A percentile compares a stretch with the other conserved stretches of the same genome.
Evolutionary conservation across 305 asterid genomes (phyloP).

Genomic region (Solanum hybrid): DNA sequence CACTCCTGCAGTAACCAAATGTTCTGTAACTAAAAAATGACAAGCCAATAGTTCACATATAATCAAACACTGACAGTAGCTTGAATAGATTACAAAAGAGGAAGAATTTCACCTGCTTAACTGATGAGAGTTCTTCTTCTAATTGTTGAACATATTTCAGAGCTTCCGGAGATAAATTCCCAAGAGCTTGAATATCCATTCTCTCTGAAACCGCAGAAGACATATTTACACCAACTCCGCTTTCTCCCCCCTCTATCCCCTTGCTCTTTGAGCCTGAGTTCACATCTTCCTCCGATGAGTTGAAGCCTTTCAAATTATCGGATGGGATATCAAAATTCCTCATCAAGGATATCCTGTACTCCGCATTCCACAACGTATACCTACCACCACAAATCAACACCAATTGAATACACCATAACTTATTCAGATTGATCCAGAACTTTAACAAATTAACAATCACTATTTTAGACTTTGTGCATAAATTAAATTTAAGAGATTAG

Average conservation of each 20-base stretch:
- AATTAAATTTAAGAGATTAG: neutral
- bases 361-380: slow-evolving; percentile 94
- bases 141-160: slow-evolving; percentile 53
- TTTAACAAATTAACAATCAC: neutral
- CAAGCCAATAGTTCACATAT: neutral
- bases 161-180: slow-evolving; percentile 51
- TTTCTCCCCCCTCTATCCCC: slow-evolving; percentile 23
- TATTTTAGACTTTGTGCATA: neutral
- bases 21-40: neutral
- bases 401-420: neutral
- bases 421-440: neutral
- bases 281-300: slow-evolving; percentile 17
- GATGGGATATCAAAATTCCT: slow-evolving; percentile 60
- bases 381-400: slow-evolving; percentile 21
- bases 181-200: slow-evolving; percentile 21
- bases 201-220: neutral
- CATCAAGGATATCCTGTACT: slow-evolving; percentile 77
- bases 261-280: slow-evolving; percentile 32
- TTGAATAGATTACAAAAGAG: neutral
- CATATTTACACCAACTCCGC: slow-evolving; percentile 23
- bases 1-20: neutral
- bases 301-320: slow-evolving; percentile 16
- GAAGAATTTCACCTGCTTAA: slow-evolving; percentile 49
- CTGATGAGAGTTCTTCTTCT: slow-evolving; percentile 52
- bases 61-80: neutral